Evolutionary conservation across 208 protist species (phyloP).

Genomic region (Wallacemonas sp.): DNA sequence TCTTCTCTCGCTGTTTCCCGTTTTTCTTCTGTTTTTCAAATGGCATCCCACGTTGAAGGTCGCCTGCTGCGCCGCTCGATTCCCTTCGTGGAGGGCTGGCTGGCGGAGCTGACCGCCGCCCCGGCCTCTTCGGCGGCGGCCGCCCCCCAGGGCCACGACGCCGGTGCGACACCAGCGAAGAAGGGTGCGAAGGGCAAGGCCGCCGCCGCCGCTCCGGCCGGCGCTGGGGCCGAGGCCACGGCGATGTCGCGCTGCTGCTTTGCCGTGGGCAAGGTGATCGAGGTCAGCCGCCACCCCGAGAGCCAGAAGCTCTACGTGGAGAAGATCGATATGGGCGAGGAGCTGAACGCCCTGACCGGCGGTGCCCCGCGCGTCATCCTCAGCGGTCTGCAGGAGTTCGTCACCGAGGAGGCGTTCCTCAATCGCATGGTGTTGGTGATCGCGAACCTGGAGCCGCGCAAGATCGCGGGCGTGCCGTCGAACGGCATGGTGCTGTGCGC

Average conservation of each 20-base stretch:
- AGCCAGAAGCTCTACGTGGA: conserved; percentile 92
- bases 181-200: conserved; percentile 23
- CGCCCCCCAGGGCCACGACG: conserved; percentile 24
- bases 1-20: conserved; percentile 9
- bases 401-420: conserved; percentile 82
- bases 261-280: conserved; percentile 84
- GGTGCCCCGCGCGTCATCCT: conserved; percentile 88
- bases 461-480: conserved; percentile 90
- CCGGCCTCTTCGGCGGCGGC: conserved; percentile 22
- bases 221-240: conserved; percentile 29
- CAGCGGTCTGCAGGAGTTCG: conserved; percentile 89
- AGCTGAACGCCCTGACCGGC: conserved; percentile 54
- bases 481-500: conserved; percentile 94
- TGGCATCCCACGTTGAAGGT: conserved; percentile 66
- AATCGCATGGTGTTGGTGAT: conserved; percentile 88
- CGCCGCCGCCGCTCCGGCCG: conserved; percentile 15
- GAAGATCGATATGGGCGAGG: conserved; percentile 93
- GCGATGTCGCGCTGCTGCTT: conserved; percentile 88
- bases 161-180: conserved; percentile 16
- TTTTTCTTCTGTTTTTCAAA: conserved; percentile 26
- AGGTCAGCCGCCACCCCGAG: conserved; percentile 88
- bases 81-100: conserved; percentile 76
- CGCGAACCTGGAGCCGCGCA: conserved; percentile 93
- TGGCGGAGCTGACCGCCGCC: conserved; percentile 51
- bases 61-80: conserved; percentile 75